These are phyloP conservation scores for Monosporascus ibericus DNA, from an alignment of 2,329 filamentous ascomycete species.

Conservation along the genomic window DNA sequence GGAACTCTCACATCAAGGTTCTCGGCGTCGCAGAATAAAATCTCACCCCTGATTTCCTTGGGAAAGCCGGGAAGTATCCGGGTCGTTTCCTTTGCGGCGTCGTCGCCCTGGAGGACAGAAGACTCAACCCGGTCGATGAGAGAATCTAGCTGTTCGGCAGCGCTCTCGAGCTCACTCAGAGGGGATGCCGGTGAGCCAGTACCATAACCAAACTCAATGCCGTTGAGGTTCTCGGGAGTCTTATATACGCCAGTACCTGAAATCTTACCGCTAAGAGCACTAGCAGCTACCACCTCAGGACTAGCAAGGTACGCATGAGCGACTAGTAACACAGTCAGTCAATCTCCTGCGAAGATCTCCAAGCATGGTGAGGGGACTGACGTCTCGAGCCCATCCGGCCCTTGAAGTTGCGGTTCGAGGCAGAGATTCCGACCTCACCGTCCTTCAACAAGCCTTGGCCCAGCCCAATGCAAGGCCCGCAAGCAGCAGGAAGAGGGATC, in stretches of 20 bases:
- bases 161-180: constrained; percentile 48
- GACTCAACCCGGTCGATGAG: constrained; percentile 3
- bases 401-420: constrained; percentile 85
- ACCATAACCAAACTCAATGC: constrained; percentile 66
- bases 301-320: constrained; percentile 82
- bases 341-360: no score
- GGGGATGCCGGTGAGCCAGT: constrained; percentile 61
- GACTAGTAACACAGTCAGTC: constrained; percentile 35
- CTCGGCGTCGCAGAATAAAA: constrained; percentile 31
- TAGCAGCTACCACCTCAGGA: constrained; percentile 88
- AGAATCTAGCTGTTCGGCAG: constrained; percentile 6
- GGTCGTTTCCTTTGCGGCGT: constrained; percentile 51
- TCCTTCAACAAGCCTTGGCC: constrained; percentile 70
- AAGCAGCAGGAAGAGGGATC: constrained; percentile 62
- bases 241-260: constrained; percentile 74
- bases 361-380: no score
- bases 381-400: constrained; percentile 70
- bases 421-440: constrained; percentile 63
- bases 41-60: constrained; percentile 73
- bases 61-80: constrained; percentile 75
- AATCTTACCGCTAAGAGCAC: constrained; percentile 67
- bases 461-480: constrained; percentile 81
- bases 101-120: constrained; percentile 31
- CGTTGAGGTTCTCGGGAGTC: constrained; percentile 59
- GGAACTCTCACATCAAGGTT: no score